Percentiles rank a stretch among this genome's conserved stretches.
phyloP scores from a whole-genome alignment of 2,329 filamentous ascomycete genomes.

The Penicillium psychrosexuale region DNA sequence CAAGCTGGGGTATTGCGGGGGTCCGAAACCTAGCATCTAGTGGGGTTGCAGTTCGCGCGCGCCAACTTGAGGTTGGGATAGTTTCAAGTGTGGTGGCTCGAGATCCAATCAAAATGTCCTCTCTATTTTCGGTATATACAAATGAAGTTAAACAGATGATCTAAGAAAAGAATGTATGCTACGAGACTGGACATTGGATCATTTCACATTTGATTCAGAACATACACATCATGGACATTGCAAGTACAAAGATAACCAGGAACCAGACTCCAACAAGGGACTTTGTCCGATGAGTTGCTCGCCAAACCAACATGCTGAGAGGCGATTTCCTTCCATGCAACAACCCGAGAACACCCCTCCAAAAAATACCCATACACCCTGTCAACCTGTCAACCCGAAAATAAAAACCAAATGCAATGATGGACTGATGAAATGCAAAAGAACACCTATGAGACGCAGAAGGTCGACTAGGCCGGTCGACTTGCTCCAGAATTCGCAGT shows the following conservation, averaged over 20 bases:
- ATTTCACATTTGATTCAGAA: conserved; percentile 8
- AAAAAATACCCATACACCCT: conserved; percentile 1
- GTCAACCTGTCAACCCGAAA: not conserved
- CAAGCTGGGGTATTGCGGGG: not conserved
- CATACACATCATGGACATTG: conserved; percentile 22
- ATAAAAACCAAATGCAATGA: conserved; percentile 3
- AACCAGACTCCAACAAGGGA: not conserved
- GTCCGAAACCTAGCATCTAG: not conserved
- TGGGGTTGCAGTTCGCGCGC: conserved; percentile 23
- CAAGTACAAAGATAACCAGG: conserved; percentile 15
- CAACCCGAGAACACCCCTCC: conserved; percentile 8
- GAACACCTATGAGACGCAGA: not conserved
- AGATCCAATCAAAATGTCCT: conserved; percentile 16
- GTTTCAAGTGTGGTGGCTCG: conserved; percentile 13
- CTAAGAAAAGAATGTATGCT: not conserved
- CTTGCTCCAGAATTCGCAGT: conserved; percentile 29
- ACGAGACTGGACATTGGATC: not conserved
- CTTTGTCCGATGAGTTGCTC: conserved; percentile 11
- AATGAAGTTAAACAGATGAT: not conserved
- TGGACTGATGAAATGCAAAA: not conserved
- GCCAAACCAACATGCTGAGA: conserved; percentile 22
- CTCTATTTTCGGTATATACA: not conserved
- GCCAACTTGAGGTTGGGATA: conserved; percentile 10
- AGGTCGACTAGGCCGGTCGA: conserved; percentile 31
- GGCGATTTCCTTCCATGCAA: conserved; percentile 24